Conservation (phyloP, 1,139 yeast species). For the Kluyveromyces marxianus region DNA sequence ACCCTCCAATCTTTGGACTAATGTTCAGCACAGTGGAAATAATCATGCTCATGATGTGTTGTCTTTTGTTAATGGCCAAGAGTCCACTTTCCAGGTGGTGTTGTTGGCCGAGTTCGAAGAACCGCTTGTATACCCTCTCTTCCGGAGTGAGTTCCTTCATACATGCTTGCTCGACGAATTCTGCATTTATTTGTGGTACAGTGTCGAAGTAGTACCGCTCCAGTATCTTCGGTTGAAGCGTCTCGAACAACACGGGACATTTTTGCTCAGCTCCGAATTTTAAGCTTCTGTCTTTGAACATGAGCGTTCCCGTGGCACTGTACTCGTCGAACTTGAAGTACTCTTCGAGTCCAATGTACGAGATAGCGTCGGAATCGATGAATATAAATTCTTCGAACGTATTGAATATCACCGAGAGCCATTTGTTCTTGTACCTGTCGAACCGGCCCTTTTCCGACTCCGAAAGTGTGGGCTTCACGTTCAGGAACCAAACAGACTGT, state of each 20-base stretch:
- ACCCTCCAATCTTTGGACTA: slow-evolving; percentile 32
- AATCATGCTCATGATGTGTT: slow-evolving; percentile 37
- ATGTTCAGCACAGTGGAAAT: slow-evolving; percentile 34
- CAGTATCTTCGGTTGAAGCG: slow-evolving; percentile 12
- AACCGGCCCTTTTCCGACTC: slow-evolving; percentile 32
- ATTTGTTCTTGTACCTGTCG: slow-evolving; percentile 40
- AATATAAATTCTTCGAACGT: slow-evolving; percentile 44
- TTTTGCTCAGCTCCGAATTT: slow-evolving; percentile 26
- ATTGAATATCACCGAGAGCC: slow-evolving; percentile 41
- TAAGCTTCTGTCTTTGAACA: slow-evolving; percentile 41
- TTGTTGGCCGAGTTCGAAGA: slow-evolving; percentile 30
- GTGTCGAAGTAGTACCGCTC: slow-evolving; percentile 27
- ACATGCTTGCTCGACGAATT: slow-evolving; percentile 10
- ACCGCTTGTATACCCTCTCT: slow-evolving; percentile 32
- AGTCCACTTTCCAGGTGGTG: slow-evolving; percentile 47
- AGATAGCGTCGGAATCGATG: slow-evolving; percentile 44
- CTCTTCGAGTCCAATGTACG: slow-evolving; percentile 35
- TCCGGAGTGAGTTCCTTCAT: slow-evolving; percentile 24
- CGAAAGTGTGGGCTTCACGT: slow-evolving; percentile 33
- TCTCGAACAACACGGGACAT: slow-evolving; percentile 31
- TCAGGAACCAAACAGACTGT: slow-evolving; percentile 43
- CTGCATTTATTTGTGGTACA: slow-evolving; percentile 7
- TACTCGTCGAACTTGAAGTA: slow-evolving; percentile 35
- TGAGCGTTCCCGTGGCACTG: slow-evolving; percentile 35
- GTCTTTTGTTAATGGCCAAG: slow-evolving; percentile 37